Percentiles rank a stretch among this genome's conserved stretches.
These are phyloP conservation scores for Aristolochia fimbriata DNA, from an alignment of 164 flowering plant species.

Conservation along the genomic window DNA sequence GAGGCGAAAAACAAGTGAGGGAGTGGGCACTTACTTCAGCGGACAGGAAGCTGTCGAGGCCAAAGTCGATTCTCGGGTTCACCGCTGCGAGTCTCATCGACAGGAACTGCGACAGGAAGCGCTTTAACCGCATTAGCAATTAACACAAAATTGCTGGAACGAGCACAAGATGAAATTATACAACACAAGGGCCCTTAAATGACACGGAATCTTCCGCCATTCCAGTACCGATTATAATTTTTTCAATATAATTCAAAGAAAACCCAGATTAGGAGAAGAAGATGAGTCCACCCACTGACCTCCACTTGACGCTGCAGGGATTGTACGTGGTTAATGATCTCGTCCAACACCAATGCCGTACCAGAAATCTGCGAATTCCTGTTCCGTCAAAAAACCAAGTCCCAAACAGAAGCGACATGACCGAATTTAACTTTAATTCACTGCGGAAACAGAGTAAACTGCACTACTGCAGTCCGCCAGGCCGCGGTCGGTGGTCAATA, in stretches of 20 bases:
- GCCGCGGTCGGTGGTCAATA: too few relatives aligned
- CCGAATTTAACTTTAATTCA: too few relatives aligned
- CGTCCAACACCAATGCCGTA: conserved; percentile 83
- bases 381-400: too few relatives aligned
- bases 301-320: conserved; percentile 85
- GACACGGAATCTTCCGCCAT: background rate
- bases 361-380: conserved; percentile 60
- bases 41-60: conserved; percentile 46
- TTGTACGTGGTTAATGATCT: conserved; percentile 91
- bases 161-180: too few relatives aligned
- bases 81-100: conserved; percentile 92
- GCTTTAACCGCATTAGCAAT: background rate
- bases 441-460: too few relatives aligned
- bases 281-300: conserved; percentile 24
- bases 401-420: too few relatives aligned
- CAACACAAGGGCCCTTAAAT: background rate
- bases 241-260: too few relatives aligned
- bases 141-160: background rate
- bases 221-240: too few relatives aligned
- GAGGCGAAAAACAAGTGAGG: background rate
- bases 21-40: conserved; percentile 36
- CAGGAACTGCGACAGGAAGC: conserved; percentile 38
- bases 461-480: too few relatives aligned
- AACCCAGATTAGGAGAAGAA: background rate
- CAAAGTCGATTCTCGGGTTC: conserved; percentile 62